Conservation (phyloP, 1,139 yeast species). For the Candida pseudoviswanathii region DNA sequence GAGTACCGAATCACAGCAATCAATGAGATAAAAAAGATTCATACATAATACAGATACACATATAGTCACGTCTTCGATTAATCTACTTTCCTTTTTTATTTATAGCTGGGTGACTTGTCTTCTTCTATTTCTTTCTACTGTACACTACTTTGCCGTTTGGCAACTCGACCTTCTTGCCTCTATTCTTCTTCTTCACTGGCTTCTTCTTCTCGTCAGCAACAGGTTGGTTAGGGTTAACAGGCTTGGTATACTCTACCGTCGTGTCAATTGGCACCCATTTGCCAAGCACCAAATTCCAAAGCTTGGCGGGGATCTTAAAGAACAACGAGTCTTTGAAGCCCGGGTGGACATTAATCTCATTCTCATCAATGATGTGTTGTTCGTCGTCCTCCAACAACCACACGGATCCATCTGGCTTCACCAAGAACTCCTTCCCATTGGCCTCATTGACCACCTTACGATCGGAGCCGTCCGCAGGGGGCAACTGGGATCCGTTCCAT, state of each 20-base stretch:
- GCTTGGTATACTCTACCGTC: slow-evolving; percentile 20
- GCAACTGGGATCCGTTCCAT: slow-evolving; percentile 55
- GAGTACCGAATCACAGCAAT: slow-evolving; percentile 41
- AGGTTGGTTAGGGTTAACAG: slow-evolving; percentile 14
- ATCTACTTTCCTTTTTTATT: slow-evolving; percentile 2
- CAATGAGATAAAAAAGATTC: slow-evolving; percentile 23
- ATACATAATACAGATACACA: slow-evolving; percentile 1
- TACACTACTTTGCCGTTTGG: slow-evolving; percentile 66
- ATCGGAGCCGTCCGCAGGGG: slow-evolving; percentile 51
- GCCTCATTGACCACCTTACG: slow-evolving; percentile 36
- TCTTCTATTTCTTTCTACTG: slow-evolving; percentile 33
- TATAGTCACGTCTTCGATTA: not conserved
- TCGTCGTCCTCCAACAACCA: slow-evolving; percentile 57
- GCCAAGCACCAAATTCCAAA: slow-evolving; percentile 53
- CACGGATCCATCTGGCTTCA: slow-evolving; percentile 71
- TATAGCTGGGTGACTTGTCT: not conserved
- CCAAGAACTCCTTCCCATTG: slow-evolving; percentile 60
- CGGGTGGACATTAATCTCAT: slow-evolving; percentile 39
- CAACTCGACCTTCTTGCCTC: slow-evolving; percentile 50
- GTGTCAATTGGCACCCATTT: slow-evolving; percentile 32
- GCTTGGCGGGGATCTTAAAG: slow-evolving; percentile 43
- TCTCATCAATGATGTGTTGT: slow-evolving; percentile 34
- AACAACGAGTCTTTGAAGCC: slow-evolving; percentile 59
- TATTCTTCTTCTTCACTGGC: slow-evolving; percentile 34
- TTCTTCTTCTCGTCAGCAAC: slow-evolving; percentile 21